phyloP scores from a whole-genome alignment of 2,329 filamentous ascomycete species.

The Neofusicoccum cordaticola region DNA sequence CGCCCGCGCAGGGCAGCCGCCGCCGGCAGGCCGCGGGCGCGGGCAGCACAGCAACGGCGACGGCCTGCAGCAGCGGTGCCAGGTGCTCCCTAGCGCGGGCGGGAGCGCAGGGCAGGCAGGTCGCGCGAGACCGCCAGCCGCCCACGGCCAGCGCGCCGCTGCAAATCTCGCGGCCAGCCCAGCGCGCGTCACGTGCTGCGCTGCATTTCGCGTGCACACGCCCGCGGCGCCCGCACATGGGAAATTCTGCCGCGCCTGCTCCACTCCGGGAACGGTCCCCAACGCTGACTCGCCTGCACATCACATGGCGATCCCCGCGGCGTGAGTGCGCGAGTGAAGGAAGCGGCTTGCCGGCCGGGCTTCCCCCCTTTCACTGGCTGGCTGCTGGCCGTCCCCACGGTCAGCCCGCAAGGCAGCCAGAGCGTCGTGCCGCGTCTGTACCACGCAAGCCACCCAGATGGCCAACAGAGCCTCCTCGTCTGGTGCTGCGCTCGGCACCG shows the following conservation, averaged over 20 bases:
- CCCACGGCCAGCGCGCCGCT: too few species aligned
- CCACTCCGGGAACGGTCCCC: not conserved
- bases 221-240: not conserved
- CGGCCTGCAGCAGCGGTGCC: too few species aligned
- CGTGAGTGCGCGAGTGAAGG: not conserved
- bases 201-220: not conserved
- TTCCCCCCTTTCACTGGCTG: conserved; percentile 3
- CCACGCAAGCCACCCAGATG: conserved; percentile 2
- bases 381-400: not conserved
- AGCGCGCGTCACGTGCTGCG: not conserved
- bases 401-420: not conserved
- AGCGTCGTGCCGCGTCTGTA: not conserved
- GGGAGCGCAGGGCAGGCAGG: not conserved
- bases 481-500: not conserved
- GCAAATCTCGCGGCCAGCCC: too few species aligned
- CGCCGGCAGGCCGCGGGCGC: too few species aligned
- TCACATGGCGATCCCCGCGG: conserved; percentile 5
- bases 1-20: not conserved
- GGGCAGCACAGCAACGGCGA: too few species aligned
- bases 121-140: not conserved
- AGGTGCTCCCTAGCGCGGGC: too few species aligned
- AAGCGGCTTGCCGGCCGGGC: not conserved
- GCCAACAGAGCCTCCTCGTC: not conserved
- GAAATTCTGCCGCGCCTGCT: conserved; percentile 11
- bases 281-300: conserved; percentile 3